A percentile compares a stretch with the other conserved stretches of the same genome.
phyloP scores from a whole-genome alignment of 108 stramenopile genomes.

The Epipyxis sp. region DNA sequence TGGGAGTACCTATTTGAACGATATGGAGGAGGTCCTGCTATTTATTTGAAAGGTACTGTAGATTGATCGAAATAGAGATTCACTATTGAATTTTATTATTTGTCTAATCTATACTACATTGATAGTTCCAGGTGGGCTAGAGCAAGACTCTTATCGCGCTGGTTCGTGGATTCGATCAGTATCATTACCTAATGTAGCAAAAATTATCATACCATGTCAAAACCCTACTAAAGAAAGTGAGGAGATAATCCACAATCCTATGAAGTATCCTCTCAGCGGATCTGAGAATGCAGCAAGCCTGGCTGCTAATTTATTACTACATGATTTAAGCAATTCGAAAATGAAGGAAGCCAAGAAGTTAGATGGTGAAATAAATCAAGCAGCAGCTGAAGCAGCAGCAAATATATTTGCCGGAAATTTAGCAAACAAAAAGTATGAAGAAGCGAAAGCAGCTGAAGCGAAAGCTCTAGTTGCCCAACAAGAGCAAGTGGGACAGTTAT shows the following conservation, averaged over 20 bases:
- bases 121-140: constrained; percentile 2
- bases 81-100: neutral
- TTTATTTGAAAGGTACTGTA: neutral
- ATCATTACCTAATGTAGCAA: neutral
- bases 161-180: neutral
- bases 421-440: neutral
- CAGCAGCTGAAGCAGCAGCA: constrained; percentile 4
- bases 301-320: neutral
- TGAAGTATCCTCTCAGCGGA: neutral
- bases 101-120: neutral
- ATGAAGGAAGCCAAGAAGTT: constrained; percentile 9
- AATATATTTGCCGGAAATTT: neutral
- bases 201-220: neutral
- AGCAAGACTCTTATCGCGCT: neutral
- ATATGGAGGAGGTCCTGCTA: constrained; percentile 29
- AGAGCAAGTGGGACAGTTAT: neutral
- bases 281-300: too few species aligned
- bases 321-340: constrained; percentile 5
- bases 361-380: constrained; percentile 9
- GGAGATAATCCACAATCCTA: neutral
- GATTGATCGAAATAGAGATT: neutral
- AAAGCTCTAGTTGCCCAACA: neutral
- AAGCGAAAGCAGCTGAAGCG: constrained; percentile 2
- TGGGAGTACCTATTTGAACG: constrained; percentile 17
- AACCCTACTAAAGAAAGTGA: neutral